Percentiles rank a stretch among this genome's conserved stretches.
Evolutionary conservation across 805 yeast species (phyloP).

Genomic region (Saturnispora hagleri): DNA sequence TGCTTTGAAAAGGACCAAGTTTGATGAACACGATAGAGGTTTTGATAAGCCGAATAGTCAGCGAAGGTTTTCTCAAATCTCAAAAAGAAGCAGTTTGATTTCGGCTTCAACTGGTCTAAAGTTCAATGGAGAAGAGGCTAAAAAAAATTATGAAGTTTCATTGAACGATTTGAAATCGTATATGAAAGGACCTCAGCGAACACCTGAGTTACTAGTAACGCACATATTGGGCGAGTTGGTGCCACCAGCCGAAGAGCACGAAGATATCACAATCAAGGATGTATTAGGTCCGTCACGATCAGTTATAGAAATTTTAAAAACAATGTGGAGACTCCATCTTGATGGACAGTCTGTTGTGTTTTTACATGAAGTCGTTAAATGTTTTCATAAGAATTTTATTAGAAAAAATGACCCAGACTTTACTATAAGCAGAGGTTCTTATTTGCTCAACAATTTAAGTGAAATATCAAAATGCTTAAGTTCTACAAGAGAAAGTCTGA

Average conservation of each 20-base stretch:
- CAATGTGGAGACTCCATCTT: conserved; percentile 95
- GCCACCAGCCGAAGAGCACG: conserved; percentile 77
- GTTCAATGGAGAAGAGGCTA: conserved; percentile 1
- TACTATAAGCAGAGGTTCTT: conserved; percentile 10
- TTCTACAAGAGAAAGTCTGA: conserved; percentile 4
- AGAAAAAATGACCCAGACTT: conserved; percentile 4
- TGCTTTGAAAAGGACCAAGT: conserved; percentile 3
- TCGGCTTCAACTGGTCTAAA: background rate
- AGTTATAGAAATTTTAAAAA: conserved; percentile 77
- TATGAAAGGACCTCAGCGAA: conserved; percentile 55
- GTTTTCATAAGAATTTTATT: conserved; percentile 52
- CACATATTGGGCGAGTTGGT: conserved; percentile 74
- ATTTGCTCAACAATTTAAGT: conserved; percentile 10
- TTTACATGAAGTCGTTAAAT: conserved; percentile 75
- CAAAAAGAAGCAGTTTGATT: conserved; percentile 3
- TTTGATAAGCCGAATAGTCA: conserved; percentile 3
- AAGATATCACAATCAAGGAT: conserved; percentile 72
- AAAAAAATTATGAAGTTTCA: conserved; percentile 3
- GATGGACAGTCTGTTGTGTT: conserved; percentile 86
- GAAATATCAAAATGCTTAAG: conserved; percentile 8
- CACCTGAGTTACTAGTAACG: conserved; percentile 75
- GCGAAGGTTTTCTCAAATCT: conserved; percentile 2
- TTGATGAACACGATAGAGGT: conserved; percentile 1
- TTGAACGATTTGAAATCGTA: conserved; percentile 61
- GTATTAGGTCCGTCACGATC: conserved; percentile 93